Conservation (phyloP, 2,329 filamentous ascomycete species). For the Didymella arachidicola region DNA sequence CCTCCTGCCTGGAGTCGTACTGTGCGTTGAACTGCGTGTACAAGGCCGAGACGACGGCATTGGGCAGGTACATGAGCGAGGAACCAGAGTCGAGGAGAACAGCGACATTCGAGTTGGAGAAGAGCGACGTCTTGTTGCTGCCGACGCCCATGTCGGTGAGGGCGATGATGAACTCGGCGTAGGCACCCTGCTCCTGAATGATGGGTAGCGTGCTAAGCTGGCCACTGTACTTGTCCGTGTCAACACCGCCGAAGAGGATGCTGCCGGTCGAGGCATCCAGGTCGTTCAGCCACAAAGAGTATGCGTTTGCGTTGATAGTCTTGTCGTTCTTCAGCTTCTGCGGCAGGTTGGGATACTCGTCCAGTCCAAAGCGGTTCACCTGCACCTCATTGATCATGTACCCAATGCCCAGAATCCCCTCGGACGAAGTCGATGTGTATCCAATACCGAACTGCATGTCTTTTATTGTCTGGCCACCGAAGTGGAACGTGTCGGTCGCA, state of each 20-base stretch:
- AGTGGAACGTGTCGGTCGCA: constrained; percentile 73
- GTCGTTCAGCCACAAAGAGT: constrained; percentile 71
- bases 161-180: constrained; percentile 63
- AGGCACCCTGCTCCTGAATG: constrained; percentile 56
- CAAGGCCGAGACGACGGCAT: constrained; percentile 60
- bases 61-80: constrained; percentile 74
- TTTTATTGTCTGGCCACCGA: constrained; percentile 63
- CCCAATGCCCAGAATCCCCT: constrained; percentile 87
- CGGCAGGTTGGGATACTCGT: constrained; percentile 67
- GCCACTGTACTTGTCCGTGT: constrained; percentile 75
- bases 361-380: constrained; percentile 62
- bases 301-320: constrained; percentile 68
- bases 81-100: constrained; percentile 78
- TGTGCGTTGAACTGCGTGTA: constrained; percentile 53
- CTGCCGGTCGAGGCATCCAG: constrained; percentile 69
- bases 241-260: constrained; percentile 82
- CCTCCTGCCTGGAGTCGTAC: constrained; percentile 52
- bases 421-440: constrained; percentile 63
- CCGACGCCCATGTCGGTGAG: constrained; percentile 58
- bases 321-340: constrained; percentile 69
- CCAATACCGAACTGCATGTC: constrained; percentile 77
- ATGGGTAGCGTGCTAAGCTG: constrained; percentile 68
- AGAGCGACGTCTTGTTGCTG: constrained; percentile 54
- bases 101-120: constrained; percentile 54
- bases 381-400: constrained; percentile 82